These are phyloP conservation scores for Taxillus chinensis DNA, from an alignment of 164 flowering plant genomes.

Conservation along the genomic window DNA sequence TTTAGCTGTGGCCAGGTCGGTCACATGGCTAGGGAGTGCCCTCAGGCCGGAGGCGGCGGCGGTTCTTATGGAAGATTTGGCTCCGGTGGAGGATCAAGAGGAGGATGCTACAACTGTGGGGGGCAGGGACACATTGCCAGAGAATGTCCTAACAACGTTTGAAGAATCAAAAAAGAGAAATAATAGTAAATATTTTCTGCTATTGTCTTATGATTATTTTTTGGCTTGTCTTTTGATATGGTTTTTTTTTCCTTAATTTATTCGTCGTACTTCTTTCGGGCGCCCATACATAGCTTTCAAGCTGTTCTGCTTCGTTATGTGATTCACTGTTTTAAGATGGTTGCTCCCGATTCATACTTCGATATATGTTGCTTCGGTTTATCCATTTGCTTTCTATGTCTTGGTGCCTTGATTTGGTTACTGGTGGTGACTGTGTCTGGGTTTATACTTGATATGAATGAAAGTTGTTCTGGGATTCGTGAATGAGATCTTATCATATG, in stretches of 20 bases:
- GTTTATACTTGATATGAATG: background rate
- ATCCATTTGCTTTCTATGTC: background rate
- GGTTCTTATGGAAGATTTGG: constrained; percentile 10
- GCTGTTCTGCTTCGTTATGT: background rate
- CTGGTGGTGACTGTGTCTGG: background rate
- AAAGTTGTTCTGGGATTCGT: too few species aligned
- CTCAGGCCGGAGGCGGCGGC: constrained; percentile 10
- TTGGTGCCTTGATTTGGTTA: background rate
- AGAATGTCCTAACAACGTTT: constrained; percentile 22
- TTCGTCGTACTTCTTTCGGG: background rate
- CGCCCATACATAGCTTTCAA: constrained; percentile 5
- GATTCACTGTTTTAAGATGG: background rate
- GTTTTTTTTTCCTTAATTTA: background rate
- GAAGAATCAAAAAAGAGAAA: constrained; percentile 9
- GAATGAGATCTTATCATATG: too few species aligned
- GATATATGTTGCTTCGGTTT: constrained; percentile 1
- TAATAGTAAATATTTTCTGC: constrained; percentile 13
- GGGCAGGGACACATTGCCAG: constrained; percentile 30
- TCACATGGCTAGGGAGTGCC: constrained; percentile 38
- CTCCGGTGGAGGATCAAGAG: constrained; percentile 5
- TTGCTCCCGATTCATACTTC: background rate
- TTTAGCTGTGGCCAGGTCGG: constrained; percentile 28
- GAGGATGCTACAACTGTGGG: constrained; percentile 28
- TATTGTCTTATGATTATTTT: background rate
- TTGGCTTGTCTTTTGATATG: background rate